A percentile compares a stretch with the other conserved stretches of the same genome.
phyloP scores from a whole-genome alignment of 768 basidiomycete species.

The Suillus luteus region DNA sequence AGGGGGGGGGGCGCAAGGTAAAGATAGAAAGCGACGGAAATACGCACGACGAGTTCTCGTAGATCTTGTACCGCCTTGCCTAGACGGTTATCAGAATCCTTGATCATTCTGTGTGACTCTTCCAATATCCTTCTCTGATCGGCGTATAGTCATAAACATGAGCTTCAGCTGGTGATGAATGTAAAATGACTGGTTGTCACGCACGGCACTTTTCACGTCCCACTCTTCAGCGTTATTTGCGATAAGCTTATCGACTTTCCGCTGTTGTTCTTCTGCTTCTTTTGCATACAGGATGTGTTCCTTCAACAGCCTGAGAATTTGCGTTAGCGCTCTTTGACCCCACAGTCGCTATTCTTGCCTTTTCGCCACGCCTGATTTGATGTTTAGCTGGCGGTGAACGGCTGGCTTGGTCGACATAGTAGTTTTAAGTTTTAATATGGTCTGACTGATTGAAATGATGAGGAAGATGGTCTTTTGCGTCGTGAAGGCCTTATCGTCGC shows the following conservation, averaged over 20 bases:
- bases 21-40: conserved; percentile 22
- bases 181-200: conserved; percentile 27
- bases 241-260: conserved; percentile 61
- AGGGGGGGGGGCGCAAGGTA: conserved; percentile 13
- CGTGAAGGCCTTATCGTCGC: not conserved
- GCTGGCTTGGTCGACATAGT: conserved; percentile 26
- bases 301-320: conserved; percentile 56
- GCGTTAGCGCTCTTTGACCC: not conserved
- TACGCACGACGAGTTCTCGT: conserved; percentile 66
- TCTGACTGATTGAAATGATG: not conserved
- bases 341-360: conserved; percentile 7
- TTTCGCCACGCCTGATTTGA: conserved; percentile 56
- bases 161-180: conserved; percentile 9
- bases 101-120: conserved; percentile 82
- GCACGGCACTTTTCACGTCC: conserved; percentile 75
- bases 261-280: conserved; percentile 61
- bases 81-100: conserved; percentile 63
- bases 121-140: conserved; percentile 64
- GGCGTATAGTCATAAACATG: conserved; percentile 10
- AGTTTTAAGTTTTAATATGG: not conserved
- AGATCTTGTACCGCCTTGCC: conserved; percentile 64
- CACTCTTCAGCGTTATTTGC: conserved; percentile 68
- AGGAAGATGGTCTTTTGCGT: not conserved
- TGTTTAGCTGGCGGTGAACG: conserved; percentile 69
- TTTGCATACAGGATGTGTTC: conserved; percentile 66